Evolutionary conservation across 305 asterid species (phyloP).

Genomic region (Fraxinus velutina): DNA sequence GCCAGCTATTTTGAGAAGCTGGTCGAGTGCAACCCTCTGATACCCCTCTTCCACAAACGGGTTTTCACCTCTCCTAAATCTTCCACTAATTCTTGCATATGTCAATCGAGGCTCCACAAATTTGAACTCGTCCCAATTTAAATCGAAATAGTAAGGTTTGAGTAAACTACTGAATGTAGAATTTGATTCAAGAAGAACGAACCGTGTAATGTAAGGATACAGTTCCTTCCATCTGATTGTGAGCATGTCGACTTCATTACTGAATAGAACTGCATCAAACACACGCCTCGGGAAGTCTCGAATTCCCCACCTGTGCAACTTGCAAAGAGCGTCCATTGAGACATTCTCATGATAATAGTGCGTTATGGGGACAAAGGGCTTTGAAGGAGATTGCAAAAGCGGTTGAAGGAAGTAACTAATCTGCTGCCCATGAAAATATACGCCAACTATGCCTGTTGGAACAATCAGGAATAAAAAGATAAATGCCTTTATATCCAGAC

Average conservation of each 20-base stretch:
- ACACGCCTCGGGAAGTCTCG: conserved; percentile 60
- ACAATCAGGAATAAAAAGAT: conserved; percentile 39
- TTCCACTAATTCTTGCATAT: conserved; percentile 49
- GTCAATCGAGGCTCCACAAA: conserved; percentile 52
- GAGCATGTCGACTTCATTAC: conserved; percentile 62
- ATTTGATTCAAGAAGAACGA: conserved; percentile 55
- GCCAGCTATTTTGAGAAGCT: conserved; percentile 47
- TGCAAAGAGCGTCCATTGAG: conserved; percentile 46
- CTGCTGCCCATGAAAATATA: conserved; percentile 58
- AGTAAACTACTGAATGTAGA: conserved; percentile 59
- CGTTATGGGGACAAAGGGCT: conserved; percentile 49
- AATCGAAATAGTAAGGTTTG: conserved; percentile 47
- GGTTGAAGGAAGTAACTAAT: conserved; percentile 57
- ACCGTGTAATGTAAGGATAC: conserved; percentile 45
- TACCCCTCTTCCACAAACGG: conserved; percentile 64
- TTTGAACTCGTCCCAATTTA: conserved; percentile 38
- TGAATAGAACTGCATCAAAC: conserved; percentile 58
- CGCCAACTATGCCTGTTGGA: conserved; percentile 33
- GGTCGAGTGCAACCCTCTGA: conserved; percentile 56
- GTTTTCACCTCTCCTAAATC: conserved; percentile 51
- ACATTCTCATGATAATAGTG: conserved; percentile 50
- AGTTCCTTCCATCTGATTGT: conserved; percentile 60
- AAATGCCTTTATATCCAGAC: conserved; percentile 39
- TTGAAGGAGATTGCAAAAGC: conserved; percentile 61
- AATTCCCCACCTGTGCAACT: conserved; percentile 54